Evolutionary conservation across 176 grass and related monocot species (phyloP), one percentile per base, ranked within the genome.

Genomic region (Eleusine coracana): DNA sequence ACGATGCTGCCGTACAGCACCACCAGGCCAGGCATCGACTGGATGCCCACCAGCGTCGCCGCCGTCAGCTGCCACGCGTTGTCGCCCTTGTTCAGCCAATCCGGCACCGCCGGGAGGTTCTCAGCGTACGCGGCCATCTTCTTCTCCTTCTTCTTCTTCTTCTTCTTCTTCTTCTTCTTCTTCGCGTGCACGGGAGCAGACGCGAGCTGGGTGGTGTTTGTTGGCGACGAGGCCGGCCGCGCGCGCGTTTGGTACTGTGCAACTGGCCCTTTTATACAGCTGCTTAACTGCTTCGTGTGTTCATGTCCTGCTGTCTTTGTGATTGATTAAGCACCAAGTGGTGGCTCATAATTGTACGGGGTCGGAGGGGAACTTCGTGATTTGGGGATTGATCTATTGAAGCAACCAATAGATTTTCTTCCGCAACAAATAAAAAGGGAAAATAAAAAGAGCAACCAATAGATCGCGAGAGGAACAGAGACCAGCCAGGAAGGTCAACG

Each of bases 61-160:
- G 91, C 85, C 68, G 78, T 71, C 82, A 97, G 80, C 82, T 97
- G 94, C 94, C 94, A 97, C 70, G 84, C 94, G 86, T 94, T 97
- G 89, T 97, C 94, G 17, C 94, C 94, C 86, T 94, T 97, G 91
- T 97, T 94, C 74, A 97, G 82, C 94, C 94, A 97, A 0, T 81
- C 94, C 28, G 94, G 94, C 70, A 91, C 86, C 54, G 81, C 86
- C 69, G 89, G 89, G 52, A n/a, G 36, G 9, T 18, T 5, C 51
- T 54, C 66, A 74, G 23, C 71, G 86, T 94, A 94, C 51, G 92
- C 88, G 50, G 82, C 83, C 83, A 86, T 86, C 36, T 23, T 34
- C 10, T 5, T 16, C 3, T 3, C 1, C 1, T 8, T 31, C 31
- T 31, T 31, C 31, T 31, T 31, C 31, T 34, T 34, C 31, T 34